Conservation (phyloP, 2,329 filamentous ascomycete genomes). For the Cercospora berteroae region DNA sequence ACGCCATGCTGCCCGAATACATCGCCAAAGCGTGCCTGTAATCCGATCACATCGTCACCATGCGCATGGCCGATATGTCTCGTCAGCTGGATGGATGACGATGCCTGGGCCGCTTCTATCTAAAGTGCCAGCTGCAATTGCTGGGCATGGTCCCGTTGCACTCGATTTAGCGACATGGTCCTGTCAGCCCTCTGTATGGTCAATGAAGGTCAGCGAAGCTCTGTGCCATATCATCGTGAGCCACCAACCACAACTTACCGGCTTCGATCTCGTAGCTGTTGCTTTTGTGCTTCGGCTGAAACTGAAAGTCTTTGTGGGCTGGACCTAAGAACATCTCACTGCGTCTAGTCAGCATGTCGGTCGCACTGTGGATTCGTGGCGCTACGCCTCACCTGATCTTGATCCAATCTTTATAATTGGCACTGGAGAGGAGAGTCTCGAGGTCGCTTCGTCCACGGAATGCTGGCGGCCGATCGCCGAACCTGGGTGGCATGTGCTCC, state of each 20-base stretch:
- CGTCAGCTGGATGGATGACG: not conserved
- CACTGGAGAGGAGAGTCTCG: conserved; percentile 87
- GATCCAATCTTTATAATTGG: conserved; percentile 96
- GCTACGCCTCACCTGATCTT: conserved; percentile 73
- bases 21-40: not conserved
- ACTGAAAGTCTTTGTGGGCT: conserved; percentile 84
- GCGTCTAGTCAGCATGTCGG: conserved; percentile 9
- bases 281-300: conserved; percentile 96
- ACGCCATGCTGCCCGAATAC: not conserved
- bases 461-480: conserved; percentile 85
- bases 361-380: not conserved
- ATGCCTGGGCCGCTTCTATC: not conserved
- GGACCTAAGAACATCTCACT: conserved; percentile 98
- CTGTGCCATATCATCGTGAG: not conserved
- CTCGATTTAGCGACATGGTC: not conserved
- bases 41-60: not conserved
- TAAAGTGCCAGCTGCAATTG: not conserved
- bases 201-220: not conserved
- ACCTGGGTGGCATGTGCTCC: conserved; percentile 79
- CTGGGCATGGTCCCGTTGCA: not conserved
- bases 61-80: not conserved
- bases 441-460: conserved; percentile 84
- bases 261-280: conserved; percentile 83
- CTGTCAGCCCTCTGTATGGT: not conserved
- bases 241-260: conserved; percentile 31